Evolutionary conservation across 805 yeast genomes (phyloP).

Genomic region (Sugiyamaella mastotermitis): DNA sequence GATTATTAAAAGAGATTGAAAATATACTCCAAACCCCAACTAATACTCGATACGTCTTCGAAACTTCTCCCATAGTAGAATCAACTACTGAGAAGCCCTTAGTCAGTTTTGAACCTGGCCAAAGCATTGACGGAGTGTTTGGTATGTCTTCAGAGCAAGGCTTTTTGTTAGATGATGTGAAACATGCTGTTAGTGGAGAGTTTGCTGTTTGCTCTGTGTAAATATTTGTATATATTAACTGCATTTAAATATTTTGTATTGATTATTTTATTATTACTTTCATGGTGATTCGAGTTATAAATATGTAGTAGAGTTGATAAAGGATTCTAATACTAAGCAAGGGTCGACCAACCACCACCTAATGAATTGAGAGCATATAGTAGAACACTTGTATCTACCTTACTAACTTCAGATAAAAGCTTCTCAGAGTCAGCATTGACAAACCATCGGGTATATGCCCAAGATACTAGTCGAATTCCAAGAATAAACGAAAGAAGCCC

Average conservation of each 20-base stretch:
- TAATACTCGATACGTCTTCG: constrained; percentile 16
- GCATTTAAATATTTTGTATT: too few relatives aligned
- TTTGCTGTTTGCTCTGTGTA: constrained; percentile 11
- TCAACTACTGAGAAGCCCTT: constrained; percentile 17
- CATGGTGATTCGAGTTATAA: too few relatives aligned
- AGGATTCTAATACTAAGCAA: constrained; percentile 5
- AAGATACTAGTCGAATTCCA: not conserved
- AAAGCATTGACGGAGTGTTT: constrained; percentile 23
- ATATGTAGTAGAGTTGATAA: too few relatives aligned
- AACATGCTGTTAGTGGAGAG: constrained; percentile 27
- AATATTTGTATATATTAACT: too few relatives aligned
- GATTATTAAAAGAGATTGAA: constrained; percentile 13
- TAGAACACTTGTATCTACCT: not conserved
- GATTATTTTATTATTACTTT: too few relatives aligned
- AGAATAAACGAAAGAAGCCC: constrained; percentile 3
- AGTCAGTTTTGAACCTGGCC: constrained; percentile 12
- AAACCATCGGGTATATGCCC: constrained; percentile 2
- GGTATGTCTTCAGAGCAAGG: constrained; percentile 31
- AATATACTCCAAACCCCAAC: too few relatives aligned
- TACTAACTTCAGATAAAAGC: too few relatives aligned
- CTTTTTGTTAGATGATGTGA: constrained; percentile 24
- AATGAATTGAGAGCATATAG: constrained; percentile 6
- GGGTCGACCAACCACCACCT: constrained; percentile 19
- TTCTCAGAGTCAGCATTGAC: too few relatives aligned
- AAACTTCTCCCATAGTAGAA: constrained; percentile 26